Conservation (phyloP, 345 rosid genomes). For the Eutrema yunnanense region DNA sequence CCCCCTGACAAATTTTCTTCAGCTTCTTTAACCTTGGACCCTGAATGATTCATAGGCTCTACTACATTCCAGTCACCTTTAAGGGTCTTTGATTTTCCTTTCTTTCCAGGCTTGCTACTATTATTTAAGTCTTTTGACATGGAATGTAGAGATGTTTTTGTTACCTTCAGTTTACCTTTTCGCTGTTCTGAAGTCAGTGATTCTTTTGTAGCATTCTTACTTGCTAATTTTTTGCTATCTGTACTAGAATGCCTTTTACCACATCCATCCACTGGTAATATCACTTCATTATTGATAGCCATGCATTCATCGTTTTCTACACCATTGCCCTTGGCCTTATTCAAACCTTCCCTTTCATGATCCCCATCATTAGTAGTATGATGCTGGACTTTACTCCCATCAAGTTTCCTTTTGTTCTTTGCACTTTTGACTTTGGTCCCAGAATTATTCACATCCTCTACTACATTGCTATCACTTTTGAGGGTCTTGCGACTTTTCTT, state of each 20-base stretch:
- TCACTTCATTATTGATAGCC: background rate
- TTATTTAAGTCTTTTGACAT: background rate
- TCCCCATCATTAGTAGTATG: background rate
- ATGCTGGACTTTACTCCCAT: background rate
- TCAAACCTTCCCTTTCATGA: background rate
- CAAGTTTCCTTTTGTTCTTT: background rate
- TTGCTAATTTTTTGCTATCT: background rate
- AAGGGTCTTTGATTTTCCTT: background rate
- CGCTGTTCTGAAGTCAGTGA: constrained; percentile 10
- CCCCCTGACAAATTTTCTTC: constrained; percentile 1
- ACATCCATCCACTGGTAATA: constrained; percentile 10
- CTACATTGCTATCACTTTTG: background rate
- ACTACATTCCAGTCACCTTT: background rate
- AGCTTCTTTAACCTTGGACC: background rate
- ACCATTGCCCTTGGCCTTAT: background rate
- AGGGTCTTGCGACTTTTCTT: background rate
- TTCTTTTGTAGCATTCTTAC: background rate
- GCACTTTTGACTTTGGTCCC: background rate
- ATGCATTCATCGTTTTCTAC: background rate
- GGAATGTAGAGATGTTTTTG: background rate
- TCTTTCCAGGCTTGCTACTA: constrained; percentile 6
- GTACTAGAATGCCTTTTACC: background rate
- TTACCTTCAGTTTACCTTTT: background rate
- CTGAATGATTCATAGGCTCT: background rate
- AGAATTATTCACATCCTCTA: background rate